phyloP scores from a whole-genome alignment of 352 stramenopile species.

The Phytophthora lateralis region DNA sequence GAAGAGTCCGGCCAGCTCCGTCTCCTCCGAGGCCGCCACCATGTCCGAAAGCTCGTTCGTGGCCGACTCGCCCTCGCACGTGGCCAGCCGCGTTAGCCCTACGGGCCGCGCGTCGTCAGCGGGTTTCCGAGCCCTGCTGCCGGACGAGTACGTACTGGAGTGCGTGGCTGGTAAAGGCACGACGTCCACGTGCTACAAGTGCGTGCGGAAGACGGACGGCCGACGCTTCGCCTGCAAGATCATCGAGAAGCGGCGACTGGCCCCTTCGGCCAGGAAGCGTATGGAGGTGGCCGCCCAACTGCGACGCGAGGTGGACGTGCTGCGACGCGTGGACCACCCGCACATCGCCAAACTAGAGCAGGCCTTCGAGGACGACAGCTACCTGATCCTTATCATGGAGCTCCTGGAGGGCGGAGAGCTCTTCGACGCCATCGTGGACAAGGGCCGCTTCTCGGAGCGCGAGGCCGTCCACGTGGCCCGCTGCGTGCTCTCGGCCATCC shows the following conservation, averaged over 20 bases:
- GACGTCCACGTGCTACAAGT: constrained; percentile 77
- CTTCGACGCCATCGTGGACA: constrained; percentile 82
- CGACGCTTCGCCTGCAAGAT: constrained; percentile 75
- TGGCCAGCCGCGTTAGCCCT: constrained; percentile 18
- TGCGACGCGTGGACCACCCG: constrained; percentile 63
- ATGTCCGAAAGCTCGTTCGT: constrained; percentile 60
- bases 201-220: constrained; percentile 47
- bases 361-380: constrained; percentile 70
- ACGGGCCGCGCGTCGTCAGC: constrained; percentile 18
- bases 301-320: constrained; percentile 67
- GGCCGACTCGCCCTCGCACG: constrained; percentile 40
- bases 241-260: constrained; percentile 72
- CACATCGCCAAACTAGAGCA: constrained; percentile 76
- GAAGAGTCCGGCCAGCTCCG: constrained; percentile 24
- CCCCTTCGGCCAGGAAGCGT: constrained; percentile 50
- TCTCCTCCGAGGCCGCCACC: constrained; percentile 37
- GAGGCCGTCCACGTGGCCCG: constrained; percentile 60
- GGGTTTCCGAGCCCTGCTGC: constrained; percentile 47
- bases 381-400: constrained; percentile 76
- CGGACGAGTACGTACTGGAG: constrained; percentile 56
- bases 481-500: constrained; percentile 70
- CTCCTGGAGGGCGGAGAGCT: constrained; percentile 79
- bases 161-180: constrained; percentile 69
- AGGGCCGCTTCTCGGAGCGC: constrained; percentile 56
- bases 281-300: constrained; percentile 64